A percentile compares a stretch with the other conserved stretches of the same genome.
Evolutionary conservation across 2,329 filamentous ascomycete genomes (phyloP).

Genomic region (Aspergillus clavatus): DNA sequence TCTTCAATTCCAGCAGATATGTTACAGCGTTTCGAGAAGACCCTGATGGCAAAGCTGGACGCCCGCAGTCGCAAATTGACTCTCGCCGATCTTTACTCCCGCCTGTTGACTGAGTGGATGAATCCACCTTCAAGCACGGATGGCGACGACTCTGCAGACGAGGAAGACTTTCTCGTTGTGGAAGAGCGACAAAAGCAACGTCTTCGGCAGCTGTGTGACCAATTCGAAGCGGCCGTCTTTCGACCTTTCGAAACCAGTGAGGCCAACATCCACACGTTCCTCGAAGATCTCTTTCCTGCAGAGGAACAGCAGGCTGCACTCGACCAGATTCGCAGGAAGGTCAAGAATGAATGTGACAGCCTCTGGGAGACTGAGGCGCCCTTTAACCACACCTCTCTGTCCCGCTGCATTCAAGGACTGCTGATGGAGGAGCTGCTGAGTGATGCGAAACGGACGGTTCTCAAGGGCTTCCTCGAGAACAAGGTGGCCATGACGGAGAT

Average conservation of each 20-base stretch:
- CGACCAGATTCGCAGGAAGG: not conserved
- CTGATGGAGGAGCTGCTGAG: constrained; percentile 40
- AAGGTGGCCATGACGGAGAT: constrained; percentile 40
- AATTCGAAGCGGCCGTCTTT: constrained; percentile 39
- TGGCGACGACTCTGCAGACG: constrained; percentile 10
- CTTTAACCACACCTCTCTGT: constrained; percentile 29
- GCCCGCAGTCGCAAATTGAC: constrained; percentile 34
- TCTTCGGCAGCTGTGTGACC: constrained; percentile 36
- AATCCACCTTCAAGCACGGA: constrained; percentile 13
- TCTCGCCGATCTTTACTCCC: constrained; percentile 27
- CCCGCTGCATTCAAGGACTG: constrained; percentile 36
- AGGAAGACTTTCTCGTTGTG: constrained; percentile 28
- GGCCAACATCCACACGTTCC: constrained; percentile 27
- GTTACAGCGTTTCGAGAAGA: constrained; percentile 28
- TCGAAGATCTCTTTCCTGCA: constrained; percentile 28
- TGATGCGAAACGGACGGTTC: constrained; percentile 40
- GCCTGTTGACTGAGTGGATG: constrained; percentile 40
- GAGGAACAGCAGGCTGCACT: constrained; percentile 17
- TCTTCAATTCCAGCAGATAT: constrained; percentile 31
- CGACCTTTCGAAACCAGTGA: constrained; percentile 32
- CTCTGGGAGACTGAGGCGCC: constrained; percentile 21
- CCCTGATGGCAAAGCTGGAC: constrained; percentile 31
- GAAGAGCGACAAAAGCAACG: constrained; percentile 34
- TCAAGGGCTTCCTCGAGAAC: constrained; percentile 39
- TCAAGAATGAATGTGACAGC: not conserved